Percentiles rank a stretch among this genome's conserved stretches.
These are phyloP conservation scores for Calcarisporium arbuscula DNA, from an alignment of 2,329 filamentous ascomycete genomes.

Conservation along the genomic window DNA sequence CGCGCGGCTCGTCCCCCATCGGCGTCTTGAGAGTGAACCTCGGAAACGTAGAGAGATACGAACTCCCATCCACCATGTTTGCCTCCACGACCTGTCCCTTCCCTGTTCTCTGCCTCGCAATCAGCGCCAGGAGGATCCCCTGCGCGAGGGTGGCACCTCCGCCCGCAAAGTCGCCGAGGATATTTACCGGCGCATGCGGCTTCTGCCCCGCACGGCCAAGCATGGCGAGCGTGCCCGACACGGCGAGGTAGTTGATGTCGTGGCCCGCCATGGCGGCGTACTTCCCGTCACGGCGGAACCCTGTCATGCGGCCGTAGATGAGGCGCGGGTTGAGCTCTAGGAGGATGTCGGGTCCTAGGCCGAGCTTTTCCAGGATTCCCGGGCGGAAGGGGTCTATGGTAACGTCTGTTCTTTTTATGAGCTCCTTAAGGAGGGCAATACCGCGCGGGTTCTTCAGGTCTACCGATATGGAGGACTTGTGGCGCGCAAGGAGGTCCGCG, in stretches of 20 bases:
- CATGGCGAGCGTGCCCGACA: constrained; percentile 71
- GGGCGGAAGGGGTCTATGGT: constrained; percentile 92
- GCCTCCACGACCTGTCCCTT: constrained; percentile 85
- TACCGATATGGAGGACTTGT: constrained; percentile 73
- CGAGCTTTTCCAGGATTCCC: constrained; percentile 79
- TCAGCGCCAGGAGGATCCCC: constrained; percentile 73
- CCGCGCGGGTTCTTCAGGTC: constrained; percentile 67
- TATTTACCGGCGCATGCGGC: constrained; percentile 74
- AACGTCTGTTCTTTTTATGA: constrained; percentile 69
- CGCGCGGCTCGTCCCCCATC: constrained; percentile 57
- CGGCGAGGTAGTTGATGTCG: constrained; percentile 94
- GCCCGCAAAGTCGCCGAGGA: constrained; percentile 86
- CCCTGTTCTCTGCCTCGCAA: constrained; percentile 50
- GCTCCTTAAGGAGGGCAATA: constrained; percentile 56
- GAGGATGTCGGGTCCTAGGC: constrained; percentile 66
- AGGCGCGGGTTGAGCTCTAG: constrained; percentile 64
- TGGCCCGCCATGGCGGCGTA: constrained; percentile 88
- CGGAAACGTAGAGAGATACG: constrained; percentile 73
- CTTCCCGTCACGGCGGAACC: constrained; percentile 79
- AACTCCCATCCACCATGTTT: constrained; percentile 91
- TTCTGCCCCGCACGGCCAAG: constrained; percentile 64
- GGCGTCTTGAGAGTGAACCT: constrained; percentile 59
- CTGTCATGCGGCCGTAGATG: constrained; percentile 80
- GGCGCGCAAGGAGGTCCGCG: constrained; percentile 68
- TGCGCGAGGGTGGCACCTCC: constrained; percentile 78